Evolutionary conservation across 176 grass and related monocot species (phyloP), one percentile per base, ranked within the genome.

Genomic region (Zizania latifolia): DNA sequence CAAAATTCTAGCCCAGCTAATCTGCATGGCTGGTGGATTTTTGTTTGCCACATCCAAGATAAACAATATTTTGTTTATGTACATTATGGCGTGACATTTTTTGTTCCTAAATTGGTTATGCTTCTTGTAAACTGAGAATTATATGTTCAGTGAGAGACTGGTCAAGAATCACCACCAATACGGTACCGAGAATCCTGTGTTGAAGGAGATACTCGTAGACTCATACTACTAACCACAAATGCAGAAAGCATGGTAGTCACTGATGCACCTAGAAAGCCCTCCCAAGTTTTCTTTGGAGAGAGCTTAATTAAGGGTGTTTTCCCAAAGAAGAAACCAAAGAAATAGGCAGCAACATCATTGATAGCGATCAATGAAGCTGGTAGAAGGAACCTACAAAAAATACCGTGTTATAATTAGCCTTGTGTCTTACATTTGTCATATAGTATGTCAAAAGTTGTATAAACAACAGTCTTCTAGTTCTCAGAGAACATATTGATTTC

Each of bases 241-340:
- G 92, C 92, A 79, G 92, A 89, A 37, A 96, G 34, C 68, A 96
- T 74, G 59, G 92, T 96, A 46, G 86, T 91, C 64, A 96, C 72
- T 62, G 89, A 96, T 82, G 92, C 92, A 67, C 92, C 92, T 65
- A 96, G 61, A 77, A 96, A 96, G 58, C 92, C 92, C 75, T 96
- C 92, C 92, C 92, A 92, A 23, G 92, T 92, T 87, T 96, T 96
- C 68, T 96, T 96, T 68, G 92, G 92, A 32, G 92, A 96, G n/a
- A 96, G 80, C 76, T 96, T 96, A 56, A 96, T 96, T 80, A 96
- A 79, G 5, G 92, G 92, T 82, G 92, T 96, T 82, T 78, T 96
- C 41, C 92, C 92, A 82, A 96, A 96, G 83, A 96, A 96, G 73
- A 96, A 96, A 54, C 92, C 92, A 80, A 96, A 91, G 78, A 96